These are phyloP conservation scores for Mycosarcoma maydis DNA, from an alignment of 1,284 basidiomycete genomes.

Conservation along the genomic window DNA sequence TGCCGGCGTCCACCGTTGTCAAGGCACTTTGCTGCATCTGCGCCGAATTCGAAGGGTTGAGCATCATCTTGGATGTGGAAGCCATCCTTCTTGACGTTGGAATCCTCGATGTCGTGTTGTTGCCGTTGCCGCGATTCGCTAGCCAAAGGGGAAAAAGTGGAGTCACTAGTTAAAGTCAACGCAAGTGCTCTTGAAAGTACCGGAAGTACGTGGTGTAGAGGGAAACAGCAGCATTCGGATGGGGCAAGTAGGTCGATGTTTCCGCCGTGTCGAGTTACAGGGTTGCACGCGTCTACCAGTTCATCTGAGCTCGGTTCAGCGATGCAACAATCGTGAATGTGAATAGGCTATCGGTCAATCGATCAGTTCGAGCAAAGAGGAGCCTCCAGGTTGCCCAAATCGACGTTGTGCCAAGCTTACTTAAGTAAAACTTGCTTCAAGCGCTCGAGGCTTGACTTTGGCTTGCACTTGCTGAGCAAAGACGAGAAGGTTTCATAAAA, in stretches of 20 bases:
- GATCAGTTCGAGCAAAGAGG: not conserved
- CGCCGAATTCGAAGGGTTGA: conserved; percentile 4
- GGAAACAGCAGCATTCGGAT: no score
- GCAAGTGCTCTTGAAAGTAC: not conserved
- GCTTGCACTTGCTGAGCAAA: not conserved
- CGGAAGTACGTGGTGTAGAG: not conserved
- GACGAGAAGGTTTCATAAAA: conserved; percentile 1
- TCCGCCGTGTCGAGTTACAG: not conserved
- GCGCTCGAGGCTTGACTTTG: not conserved
- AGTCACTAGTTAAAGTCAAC: no score
- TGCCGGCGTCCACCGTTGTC: conserved; percentile 14
- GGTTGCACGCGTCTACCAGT: not conserved
- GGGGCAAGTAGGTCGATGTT: no score
- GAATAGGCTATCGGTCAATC: no score
- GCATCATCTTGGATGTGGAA: conserved; percentile 31
- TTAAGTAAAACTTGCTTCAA: no score
- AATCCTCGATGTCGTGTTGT: no score
- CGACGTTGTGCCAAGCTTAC: conserved; percentile 4
- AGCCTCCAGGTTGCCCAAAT: not conserved
- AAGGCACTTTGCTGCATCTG: conserved; percentile 4
- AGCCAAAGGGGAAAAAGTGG: no score
- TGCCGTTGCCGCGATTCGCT: no score
- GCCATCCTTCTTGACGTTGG: conserved; percentile 21
- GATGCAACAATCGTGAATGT: no score
- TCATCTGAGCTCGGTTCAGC: no score